Conservation (phyloP, 805 yeast genomes). For the Kockiozyma suomiensis region DNA sequence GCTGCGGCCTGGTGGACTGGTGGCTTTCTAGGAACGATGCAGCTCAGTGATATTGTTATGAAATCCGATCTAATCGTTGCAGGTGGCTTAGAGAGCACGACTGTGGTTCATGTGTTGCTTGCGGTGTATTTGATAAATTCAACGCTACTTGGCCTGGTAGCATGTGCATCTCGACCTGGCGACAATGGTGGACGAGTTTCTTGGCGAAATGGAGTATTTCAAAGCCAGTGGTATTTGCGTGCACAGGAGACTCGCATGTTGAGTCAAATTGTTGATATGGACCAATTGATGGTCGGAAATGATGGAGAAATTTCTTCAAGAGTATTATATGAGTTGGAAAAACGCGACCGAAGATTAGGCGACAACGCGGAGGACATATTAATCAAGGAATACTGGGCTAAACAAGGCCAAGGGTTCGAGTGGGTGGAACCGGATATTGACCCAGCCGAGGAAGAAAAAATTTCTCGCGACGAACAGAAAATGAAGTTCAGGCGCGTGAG, state of each 20-base stretch:
- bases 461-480: conserved; percentile 36
- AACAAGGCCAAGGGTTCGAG: conserved; percentile 82
- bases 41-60: conserved; percentile 53
- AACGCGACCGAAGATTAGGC: conserved; percentile 44
- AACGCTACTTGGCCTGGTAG: conserved; percentile 51
- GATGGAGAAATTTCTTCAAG: conserved; percentile 45
- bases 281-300: conserved; percentile 50
- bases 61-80: conserved; percentile 43
- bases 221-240: conserved; percentile 63
- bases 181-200: conserved; percentile 57
- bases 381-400: conserved; percentile 83
- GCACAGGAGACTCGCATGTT: conserved; percentile 71
- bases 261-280: conserved; percentile 65
- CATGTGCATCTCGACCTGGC: conserved; percentile 53
- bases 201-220: conserved; percentile 69
- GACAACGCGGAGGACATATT: conserved; percentile 66
- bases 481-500: neutral
- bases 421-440: conserved; percentile 92
- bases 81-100: conserved; percentile 45
- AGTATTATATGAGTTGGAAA: conserved; percentile 41
- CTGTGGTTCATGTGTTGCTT: conserved; percentile 51
- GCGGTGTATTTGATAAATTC: conserved; percentile 54
- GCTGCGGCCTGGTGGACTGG: conserved; percentile 43
- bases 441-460: conserved; percentile 60
- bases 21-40: conserved; percentile 45